Conservation (phyloP, 805 yeast species). For the Pichia manshurica region DNA sequence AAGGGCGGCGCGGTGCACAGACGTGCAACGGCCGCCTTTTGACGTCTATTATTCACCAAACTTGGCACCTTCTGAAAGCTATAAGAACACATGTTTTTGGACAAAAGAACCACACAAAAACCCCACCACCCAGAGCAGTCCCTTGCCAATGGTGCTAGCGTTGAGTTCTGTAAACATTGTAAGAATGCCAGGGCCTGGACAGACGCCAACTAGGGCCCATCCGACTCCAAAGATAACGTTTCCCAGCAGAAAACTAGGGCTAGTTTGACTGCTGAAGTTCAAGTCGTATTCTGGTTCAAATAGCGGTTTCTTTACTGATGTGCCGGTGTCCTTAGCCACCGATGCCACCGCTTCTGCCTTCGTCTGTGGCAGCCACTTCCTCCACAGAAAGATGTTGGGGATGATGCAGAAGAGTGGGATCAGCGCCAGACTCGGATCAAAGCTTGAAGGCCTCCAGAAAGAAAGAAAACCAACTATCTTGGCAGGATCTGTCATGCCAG, state of each 20-base stretch:
- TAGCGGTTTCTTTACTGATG: slow-evolving; percentile 16
- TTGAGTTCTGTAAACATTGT: slow-evolving; percentile 23
- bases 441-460: slow-evolving; percentile 29
- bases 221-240: slow-evolving; percentile 44
- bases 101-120: slow-evolving; percentile 27
- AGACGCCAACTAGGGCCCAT: slow-evolving; percentile 47
- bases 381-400: slow-evolving; percentile 41
- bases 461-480: slow-evolving; percentile 45
- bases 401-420: slow-evolving; percentile 39
- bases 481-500: slow-evolving; percentile 42
- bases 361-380: slow-evolving; percentile 17
- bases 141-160: slow-evolving; percentile 23
- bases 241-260: slow-evolving; percentile 35
- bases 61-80: no score
- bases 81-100: slow-evolving; percentile 38
- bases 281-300: slow-evolving; percentile 22
- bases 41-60: no score
- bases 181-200: slow-evolving; percentile 49
- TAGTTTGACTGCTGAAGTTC: slow-evolving; percentile 23
- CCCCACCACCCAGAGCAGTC: slow-evolving; percentile 16
- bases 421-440: slow-evolving; percentile 44
- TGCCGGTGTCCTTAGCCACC: background rate
- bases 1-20: background rate
- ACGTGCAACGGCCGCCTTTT: no score
- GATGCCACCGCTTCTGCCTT: background rate